These are phyloP conservation scores for Eimeria nieschulzi DNA, from an alignment of 169 alveolate species.

Conservation along the genomic window DNA sequence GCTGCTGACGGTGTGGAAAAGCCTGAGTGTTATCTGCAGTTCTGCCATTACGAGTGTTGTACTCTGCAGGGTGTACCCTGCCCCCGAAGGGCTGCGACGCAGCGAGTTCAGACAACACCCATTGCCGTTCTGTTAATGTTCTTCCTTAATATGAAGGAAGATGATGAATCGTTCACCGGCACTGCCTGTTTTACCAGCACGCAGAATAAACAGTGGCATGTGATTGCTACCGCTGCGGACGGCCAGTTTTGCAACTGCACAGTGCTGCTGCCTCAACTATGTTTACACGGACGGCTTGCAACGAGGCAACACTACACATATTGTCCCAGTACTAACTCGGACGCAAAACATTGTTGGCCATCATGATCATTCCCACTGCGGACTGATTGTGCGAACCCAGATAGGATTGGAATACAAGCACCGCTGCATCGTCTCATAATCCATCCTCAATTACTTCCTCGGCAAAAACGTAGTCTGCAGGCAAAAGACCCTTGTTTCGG, in stretches of 20 bases:
- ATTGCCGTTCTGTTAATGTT: slow-evolving; percentile 40
- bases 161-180: not conserved
- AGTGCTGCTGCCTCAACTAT: slow-evolving; percentile 56
- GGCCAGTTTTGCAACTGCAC: slow-evolving; percentile 69
- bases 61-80: not conserved
- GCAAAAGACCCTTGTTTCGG: slow-evolving; percentile 47
- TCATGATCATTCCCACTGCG: no score
- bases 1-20: no score
- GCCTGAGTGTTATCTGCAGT: no score
- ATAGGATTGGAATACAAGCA: slow-evolving; percentile 23
- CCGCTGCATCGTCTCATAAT: slow-evolving; percentile 12
- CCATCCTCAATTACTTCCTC: slow-evolving; percentile 65
- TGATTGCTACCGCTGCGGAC: slow-evolving; percentile 50
- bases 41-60: no score
- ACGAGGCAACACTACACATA: not conserved
- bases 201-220: slow-evolving; percentile 45
- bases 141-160: not conserved
- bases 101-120: slow-evolving; percentile 4
- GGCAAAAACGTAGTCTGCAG: slow-evolving; percentile 69
- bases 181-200: slow-evolving; percentile 55
- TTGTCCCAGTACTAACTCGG: not conserved
- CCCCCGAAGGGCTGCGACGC: slow-evolving; percentile 3
- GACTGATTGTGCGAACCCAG: not conserved
- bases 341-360: not conserved
- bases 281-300: slow-evolving; percentile 57